Conservation (phyloP, 371 early-diverging fungal species). For the Haplosporangium sp. region DNA sequence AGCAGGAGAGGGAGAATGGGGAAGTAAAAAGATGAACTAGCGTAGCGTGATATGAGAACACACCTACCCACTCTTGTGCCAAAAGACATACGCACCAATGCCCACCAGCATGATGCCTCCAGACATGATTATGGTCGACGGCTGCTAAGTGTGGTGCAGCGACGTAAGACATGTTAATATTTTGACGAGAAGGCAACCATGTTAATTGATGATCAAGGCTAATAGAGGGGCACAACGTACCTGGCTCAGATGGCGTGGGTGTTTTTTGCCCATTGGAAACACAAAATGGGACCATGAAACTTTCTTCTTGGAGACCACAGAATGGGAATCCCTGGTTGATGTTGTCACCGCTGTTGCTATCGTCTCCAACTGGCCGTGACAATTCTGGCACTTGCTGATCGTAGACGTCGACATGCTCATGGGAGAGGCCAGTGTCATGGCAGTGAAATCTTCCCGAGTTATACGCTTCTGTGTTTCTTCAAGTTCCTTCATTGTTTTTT, state of each 20-base stretch:
- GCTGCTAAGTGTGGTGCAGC: slow-evolving; percentile 1
- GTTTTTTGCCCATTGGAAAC: slow-evolving; percentile 20
- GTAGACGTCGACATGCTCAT: not conserved
- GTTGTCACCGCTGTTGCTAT: slow-evolving; percentile 5
- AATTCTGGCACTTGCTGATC: slow-evolving; percentile 1
- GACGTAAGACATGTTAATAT: not conserved
- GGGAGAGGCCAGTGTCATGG: slow-evolving; percentile 31
- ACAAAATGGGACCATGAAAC: slow-evolving; percentile 43
- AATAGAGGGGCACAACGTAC: slow-evolving; percentile 1
- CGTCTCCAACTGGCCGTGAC: not conserved
- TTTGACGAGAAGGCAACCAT: not conserved
- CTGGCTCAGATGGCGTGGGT: slow-evolving; percentile 19
- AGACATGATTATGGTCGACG: slow-evolving; percentile 35
- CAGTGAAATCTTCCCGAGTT: slow-evolving; percentile 10
- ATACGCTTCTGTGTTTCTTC: not conserved
- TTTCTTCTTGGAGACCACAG: slow-evolving; percentile 14
- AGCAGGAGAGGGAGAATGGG: too few species aligned
- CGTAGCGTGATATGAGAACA: not conserved
- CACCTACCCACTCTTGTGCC: slow-evolving; percentile 20
- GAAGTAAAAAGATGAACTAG: too few species aligned
- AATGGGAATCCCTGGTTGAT: not conserved
- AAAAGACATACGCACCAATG: slow-evolving; percentile 39
- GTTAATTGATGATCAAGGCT: not conserved
- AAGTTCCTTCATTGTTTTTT: not conserved
- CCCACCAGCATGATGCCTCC: slow-evolving; percentile 50